These are phyloP conservation scores for Myxozyma neglecta DNA, from an alignment of 805 yeast species.

Conservation along the genomic window DNA sequence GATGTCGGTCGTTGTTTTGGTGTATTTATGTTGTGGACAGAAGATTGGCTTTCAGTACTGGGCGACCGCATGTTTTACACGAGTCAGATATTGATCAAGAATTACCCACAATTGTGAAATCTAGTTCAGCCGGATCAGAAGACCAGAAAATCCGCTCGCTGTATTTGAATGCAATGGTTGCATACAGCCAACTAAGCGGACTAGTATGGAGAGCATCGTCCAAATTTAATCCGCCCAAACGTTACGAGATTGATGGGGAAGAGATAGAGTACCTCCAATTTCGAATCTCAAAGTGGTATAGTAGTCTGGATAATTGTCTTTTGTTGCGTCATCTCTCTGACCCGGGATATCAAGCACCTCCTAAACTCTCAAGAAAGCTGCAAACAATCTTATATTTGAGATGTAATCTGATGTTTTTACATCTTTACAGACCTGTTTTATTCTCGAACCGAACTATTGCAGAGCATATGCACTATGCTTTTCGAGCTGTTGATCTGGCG, in stretches of 20 bases:
- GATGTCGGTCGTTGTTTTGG: slow-evolving; percentile 34
- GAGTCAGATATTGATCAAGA: slow-evolving; percentile 34
- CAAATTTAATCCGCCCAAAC: slow-evolving; percentile 11
- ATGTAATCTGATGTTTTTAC: slow-evolving; percentile 26
- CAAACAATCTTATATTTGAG: slow-evolving; percentile 20
- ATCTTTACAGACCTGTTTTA: slow-evolving; percentile 27
- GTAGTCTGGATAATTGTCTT: slow-evolving; percentile 31
- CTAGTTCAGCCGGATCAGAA: slow-evolving; percentile 18
- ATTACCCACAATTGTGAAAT: slow-evolving; percentile 17
- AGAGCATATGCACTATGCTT: slow-evolving; percentile 21
- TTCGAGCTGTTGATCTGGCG: slow-evolving; percentile 34
- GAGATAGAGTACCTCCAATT: slow-evolving; percentile 21
- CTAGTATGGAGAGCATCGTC: slow-evolving; percentile 20
- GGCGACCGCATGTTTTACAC: slow-evolving; percentile 31
- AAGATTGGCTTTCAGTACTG: slow-evolving; percentile 32
- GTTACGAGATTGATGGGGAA: slow-evolving; percentile 5
- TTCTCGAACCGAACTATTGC: slow-evolving; percentile 26
- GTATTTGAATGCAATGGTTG: slow-evolving; percentile 33
- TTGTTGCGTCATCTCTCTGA: not conserved
- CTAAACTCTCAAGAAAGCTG: slow-evolving; percentile 17
- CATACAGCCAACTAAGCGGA: slow-evolving; percentile 29
- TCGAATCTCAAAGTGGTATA: slow-evolving; percentile 28
- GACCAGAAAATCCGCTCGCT: slow-evolving; percentile 27
- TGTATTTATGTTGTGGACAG: slow-evolving; percentile 35
- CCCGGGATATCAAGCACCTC: slow-evolving; percentile 4